phyloP scores from a whole-genome alignment of 2,329 filamentous ascomycete genomes.

The Ciborinia camelliae region DNA sequence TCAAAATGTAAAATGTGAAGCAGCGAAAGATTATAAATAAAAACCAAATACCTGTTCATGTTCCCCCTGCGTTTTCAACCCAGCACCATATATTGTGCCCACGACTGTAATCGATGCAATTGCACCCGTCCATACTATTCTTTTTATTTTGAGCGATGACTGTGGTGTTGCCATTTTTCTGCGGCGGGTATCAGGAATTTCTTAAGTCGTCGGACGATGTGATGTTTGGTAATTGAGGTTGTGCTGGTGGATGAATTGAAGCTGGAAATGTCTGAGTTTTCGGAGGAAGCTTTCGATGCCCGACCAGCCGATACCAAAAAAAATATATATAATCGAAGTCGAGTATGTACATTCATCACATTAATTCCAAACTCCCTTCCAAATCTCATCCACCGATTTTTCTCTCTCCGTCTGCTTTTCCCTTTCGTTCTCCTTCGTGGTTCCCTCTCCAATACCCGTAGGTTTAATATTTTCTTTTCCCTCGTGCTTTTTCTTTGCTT shows the following conservation, averaged over 20 bases:
- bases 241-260: not conserved
- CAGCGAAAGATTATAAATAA: not conserved
- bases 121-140: conserved; percentile 51
- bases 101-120: conserved; percentile 54
- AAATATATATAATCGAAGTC: too few species aligned
- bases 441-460: not conserved
- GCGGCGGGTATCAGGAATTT: not conserved
- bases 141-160: conserved; percentile 41
- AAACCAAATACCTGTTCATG: conserved; percentile 45
- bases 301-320: not conserved
- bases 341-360: too few species aligned
- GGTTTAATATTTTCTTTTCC: not conserved
- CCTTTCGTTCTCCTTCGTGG: not conserved
- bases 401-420: not conserved
- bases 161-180: conserved; percentile 28
- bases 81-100: conserved; percentile 58
- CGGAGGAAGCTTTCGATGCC: too few species aligned
- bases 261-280: too few species aligned
- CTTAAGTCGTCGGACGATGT: not conserved
- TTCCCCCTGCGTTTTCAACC: conserved; percentile 52
- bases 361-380: conserved; percentile 15
- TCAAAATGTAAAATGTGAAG: too few species aligned
- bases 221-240: not conserved
- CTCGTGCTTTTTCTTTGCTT: not conserved
- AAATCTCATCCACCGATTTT: not conserved